These are phyloP conservation scores for Strombidium stylifer DNA, from an alignment of 73 alveolate species.

Conservation along the genomic window DNA sequence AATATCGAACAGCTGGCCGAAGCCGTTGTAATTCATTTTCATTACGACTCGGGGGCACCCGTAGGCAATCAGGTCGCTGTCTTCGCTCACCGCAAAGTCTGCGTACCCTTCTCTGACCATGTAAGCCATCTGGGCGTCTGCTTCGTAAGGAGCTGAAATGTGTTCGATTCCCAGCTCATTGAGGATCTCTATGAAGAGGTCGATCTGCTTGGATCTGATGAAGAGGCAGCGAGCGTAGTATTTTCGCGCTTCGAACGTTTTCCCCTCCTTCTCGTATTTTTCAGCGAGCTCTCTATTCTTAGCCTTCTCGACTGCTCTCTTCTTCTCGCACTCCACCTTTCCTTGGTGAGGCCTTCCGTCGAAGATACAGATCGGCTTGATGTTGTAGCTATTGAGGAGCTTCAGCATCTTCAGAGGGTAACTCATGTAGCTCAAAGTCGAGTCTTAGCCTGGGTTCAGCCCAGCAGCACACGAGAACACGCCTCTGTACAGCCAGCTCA, in stretches of 20 bases:
- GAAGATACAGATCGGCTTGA: slow-evolving; percentile 87
- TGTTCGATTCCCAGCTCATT: slow-evolving; percentile 71
- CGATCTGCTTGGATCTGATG: slow-evolving; percentile 76
- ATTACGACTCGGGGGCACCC: slow-evolving; percentile 84
- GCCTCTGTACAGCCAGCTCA: slow-evolving; percentile 96
- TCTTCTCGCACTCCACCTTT: slow-evolving; percentile 76
- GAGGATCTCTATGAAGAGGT: slow-evolving; percentile 82
- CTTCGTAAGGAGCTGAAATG: slow-evolving; percentile 96
- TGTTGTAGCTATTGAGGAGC: slow-evolving; percentile 67
- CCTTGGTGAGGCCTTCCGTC: slow-evolving; percentile 92
- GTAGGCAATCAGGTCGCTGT: slow-evolving; percentile 92
- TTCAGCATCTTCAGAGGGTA: slow-evolving; percentile 88
- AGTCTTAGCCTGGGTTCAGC: slow-evolving; percentile 57
- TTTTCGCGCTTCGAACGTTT: slow-evolving; percentile 79
- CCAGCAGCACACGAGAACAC: slow-evolving; percentile 85
- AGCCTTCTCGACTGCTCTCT: slow-evolving; percentile 55
- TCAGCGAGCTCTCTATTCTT: slow-evolving; percentile 74
- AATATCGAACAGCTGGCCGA: slow-evolving; percentile 1
- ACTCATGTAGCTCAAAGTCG: slow-evolving; percentile 77
- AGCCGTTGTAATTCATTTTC: slow-evolving; percentile 80
- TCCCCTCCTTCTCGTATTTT: slow-evolving; percentile 78
- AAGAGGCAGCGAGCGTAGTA: slow-evolving; percentile 74
- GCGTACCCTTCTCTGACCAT: slow-evolving; percentile 79
- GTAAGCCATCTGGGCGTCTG: slow-evolving; percentile 95
- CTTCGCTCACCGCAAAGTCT: slow-evolving; percentile 96